Percentiles rank a stretch among this genome's conserved stretches.
Evolutionary conservation across 176 grass and related monocot species (phyloP).

Genomic region (Avena atlantica): DNA sequence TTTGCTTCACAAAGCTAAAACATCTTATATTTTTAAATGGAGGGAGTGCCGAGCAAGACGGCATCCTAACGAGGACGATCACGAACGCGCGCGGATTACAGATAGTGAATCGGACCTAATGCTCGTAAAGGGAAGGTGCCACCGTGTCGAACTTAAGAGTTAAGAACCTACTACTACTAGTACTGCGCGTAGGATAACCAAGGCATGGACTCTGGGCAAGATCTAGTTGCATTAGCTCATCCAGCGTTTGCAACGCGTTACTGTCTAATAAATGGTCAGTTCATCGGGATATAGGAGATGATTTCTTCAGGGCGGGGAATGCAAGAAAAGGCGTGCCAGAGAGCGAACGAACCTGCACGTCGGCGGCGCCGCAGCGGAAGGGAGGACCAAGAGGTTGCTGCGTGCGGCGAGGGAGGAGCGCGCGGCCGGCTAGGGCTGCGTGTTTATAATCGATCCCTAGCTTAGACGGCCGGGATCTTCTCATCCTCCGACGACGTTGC

Average conservation of each 20-base stretch:
- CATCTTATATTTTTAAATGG: too few relatives aligned
- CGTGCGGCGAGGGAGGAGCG: not conserved
- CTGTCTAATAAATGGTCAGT: too few relatives aligned
- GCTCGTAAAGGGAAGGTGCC: not conserved
- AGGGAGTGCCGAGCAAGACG: not conserved
- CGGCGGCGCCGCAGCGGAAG: not conserved
- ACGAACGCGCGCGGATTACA: not conserved
- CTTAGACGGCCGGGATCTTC: slow-evolving; percentile 36
- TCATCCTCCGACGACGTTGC: not conserved
- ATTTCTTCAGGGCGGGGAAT: not conserved
- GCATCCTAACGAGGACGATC: not conserved
- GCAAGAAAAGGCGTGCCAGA: not conserved
- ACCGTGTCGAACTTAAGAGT: not conserved
- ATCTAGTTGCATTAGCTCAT: not conserved
- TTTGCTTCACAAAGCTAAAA: too few relatives aligned
- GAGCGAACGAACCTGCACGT: slow-evolving; percentile 21
- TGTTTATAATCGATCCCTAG: slow-evolving; percentile 37
- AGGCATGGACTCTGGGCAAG: not conserved
- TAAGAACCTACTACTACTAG: not conserved
- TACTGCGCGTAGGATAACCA: not conserved
- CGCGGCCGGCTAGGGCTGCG: not conserved
- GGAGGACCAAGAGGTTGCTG: not conserved
- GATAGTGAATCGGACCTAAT: too few relatives aligned
- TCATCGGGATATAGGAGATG: not conserved
- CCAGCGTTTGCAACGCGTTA: not conserved